phyloP scores from a whole-genome alignment of 1,284 basidiomycete genomes.

The Tilletia walkeri region DNA sequence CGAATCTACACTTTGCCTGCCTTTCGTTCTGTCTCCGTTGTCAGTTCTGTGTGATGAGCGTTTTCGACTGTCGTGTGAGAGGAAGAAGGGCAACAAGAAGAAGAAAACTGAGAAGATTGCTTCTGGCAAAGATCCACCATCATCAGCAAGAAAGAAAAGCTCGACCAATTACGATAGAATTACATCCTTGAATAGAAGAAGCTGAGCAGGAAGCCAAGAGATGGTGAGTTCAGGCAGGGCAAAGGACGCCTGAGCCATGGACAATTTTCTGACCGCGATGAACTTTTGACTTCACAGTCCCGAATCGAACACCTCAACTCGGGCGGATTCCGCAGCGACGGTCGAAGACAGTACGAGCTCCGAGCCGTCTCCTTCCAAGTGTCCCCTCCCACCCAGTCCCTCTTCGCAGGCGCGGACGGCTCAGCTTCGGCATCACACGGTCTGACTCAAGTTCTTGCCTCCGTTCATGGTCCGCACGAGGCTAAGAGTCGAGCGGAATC shows the following conservation, averaged over 20 bases:
- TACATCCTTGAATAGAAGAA: no score
- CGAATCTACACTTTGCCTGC: background rate
- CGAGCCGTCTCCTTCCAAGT: slow-evolving; percentile 78
- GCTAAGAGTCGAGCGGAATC: slow-evolving; percentile 59
- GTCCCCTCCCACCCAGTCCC: slow-evolving; percentile 64
- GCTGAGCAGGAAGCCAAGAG: background rate
- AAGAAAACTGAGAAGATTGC: no score
- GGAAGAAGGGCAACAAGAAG: no score
- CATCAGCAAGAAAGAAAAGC: no score
- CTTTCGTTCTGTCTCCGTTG: no score
- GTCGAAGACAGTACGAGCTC: slow-evolving; percentile 82
- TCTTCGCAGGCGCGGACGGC: slow-evolving; percentile 68
- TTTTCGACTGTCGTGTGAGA: no score
- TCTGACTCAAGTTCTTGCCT: slow-evolving; percentile 79
- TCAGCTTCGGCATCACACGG: slow-evolving; percentile 82
- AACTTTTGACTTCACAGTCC: slow-evolving; percentile 57
- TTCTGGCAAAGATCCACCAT: no score
- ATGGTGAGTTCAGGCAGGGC: background rate
- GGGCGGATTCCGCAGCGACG: slow-evolving; percentile 78
- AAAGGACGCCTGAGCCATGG: background rate
- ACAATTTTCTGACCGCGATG: no score
- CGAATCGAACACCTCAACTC: slow-evolving; percentile 84
- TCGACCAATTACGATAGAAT: no score
- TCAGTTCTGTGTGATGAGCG: no score
- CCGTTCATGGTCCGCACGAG: slow-evolving; percentile 88